Base-by-base conservation (phyloP, 805 yeast species). In the Cyberlindnera meyerae region DNA sequence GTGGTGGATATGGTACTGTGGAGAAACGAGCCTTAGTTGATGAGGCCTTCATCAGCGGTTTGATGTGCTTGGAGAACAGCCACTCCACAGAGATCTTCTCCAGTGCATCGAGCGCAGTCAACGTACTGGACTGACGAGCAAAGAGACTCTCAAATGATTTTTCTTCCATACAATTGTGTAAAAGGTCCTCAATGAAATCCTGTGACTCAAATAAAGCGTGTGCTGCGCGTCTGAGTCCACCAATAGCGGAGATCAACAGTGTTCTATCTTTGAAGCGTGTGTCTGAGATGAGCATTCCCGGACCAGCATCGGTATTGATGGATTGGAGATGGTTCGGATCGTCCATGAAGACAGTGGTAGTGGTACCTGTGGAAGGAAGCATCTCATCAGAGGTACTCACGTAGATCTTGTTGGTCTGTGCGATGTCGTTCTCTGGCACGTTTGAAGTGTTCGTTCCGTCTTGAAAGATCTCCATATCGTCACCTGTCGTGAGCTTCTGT, bases 211-310 rank as follows among this genome's bases (percentile, higher is more conserved):
- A 17, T 3, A 53, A 31, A 3, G 62, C 55, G 42, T 56, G 53
- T 6, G 70, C 46, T 31, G 61, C 57, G 38, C 66, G 68, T 34
- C 70, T 57, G 14, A 67, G 42, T 0, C 72, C 72, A 29, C 72
- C 72, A 34, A 66, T 52, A 3, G 70, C 66, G 20, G 68, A 52
- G 14, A 66, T 43, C 25, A 66, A 37, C n/a, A 66, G 31, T 2
- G 66, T 55, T 11, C 53, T 36, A n/a, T 37, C 30, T 6, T n/a
- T 16, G 3, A 37, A 17, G 5, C 31, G 26, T 3, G 31, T 24
- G 11, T 44, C 45, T 5, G 47, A 36, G 5, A 62, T 36, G 9
- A 54, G 22, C 39, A 60, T 56, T 12, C 70, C 70, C 1, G 73
- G 73, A 31, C 63, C 70, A 6, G 55, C 46, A 20, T 52, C 55